A percentile compares a stretch with the other conserved stretches of the same genome.
These are phyloP conservation scores for Apiospora pterosperma DNA, from an alignment of 2,329 filamentous ascomycete genomes.

Conservation along the genomic window DNA sequence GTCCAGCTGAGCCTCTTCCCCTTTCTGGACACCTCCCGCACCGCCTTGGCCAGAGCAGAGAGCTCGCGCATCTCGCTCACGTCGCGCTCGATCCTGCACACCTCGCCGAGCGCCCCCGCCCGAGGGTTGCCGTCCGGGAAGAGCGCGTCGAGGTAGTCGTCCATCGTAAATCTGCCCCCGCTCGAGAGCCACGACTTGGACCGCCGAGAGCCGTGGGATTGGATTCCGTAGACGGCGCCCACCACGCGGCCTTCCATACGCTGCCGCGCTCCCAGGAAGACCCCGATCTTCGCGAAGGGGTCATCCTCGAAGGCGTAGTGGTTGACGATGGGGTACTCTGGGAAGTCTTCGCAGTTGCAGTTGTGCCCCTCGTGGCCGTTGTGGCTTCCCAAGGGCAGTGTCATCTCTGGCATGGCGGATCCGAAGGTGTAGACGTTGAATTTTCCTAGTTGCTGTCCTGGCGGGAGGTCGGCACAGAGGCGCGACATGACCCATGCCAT, in stretches of 20 bases:
- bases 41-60: conserved; percentile 32
- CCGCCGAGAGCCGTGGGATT: conserved; percentile 8
- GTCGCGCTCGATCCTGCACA: conserved; percentile 35
- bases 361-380: conserved; percentile 4
- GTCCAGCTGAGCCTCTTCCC: conserved; percentile 38
- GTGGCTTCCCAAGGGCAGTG: conserved; percentile 25
- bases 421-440: conserved; percentile 44
- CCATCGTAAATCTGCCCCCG: conserved; percentile 20
- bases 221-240: conserved; percentile 36
- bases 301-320: conserved; percentile 25
- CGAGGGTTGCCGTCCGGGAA: conserved; percentile 26
- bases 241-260: conserved; percentile 34
- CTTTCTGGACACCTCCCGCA: conserved; percentile 16
- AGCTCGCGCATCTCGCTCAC: conserved; percentile 39
- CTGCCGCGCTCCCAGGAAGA: conserved; percentile 31
- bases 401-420: conserved; percentile 34
- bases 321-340: conserved; percentile 13
- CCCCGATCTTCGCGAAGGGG: conserved; percentile 35
- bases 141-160: conserved; percentile 34
- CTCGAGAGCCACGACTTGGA: conserved; percentile 14
- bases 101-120: conserved; percentile 26
- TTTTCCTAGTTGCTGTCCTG: conserved; percentile 28
- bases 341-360: conserved; percentile 6
- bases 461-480: conserved; percentile 35
- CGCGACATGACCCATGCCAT: conserved; percentile 32